phyloP scores from a whole-genome alignment of 768 basidiomycete genomes.

The Hygrocybe coccinea region DNA sequence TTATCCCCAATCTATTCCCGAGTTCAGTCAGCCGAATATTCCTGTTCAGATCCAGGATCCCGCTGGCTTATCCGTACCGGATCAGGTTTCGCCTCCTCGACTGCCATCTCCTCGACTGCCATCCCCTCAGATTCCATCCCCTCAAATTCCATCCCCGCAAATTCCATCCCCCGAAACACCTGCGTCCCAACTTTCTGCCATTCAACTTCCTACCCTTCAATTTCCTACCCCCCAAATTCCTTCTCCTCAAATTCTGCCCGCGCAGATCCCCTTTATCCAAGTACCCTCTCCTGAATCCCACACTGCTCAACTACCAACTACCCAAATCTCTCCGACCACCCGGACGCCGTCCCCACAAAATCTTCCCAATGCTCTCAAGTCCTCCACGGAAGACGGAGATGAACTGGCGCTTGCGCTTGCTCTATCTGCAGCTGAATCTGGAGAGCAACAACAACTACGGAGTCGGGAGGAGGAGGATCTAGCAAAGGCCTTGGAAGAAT shows the following conservation, averaged over 20 bases:
- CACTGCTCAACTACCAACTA: background rate
- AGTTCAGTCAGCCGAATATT: background rate
- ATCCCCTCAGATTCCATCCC: background rate
- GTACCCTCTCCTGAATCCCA: background rate
- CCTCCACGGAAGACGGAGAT: background rate
- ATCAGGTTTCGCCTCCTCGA: background rate
- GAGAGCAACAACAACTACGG: slow-evolving; percentile 27
- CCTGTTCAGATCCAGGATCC: background rate
- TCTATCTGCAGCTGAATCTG: slow-evolving; percentile 46
- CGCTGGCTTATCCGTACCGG: too few species aligned
- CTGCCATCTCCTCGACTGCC: background rate
- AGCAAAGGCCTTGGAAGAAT: slow-evolving; percentile 56
- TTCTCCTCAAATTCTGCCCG: background rate
- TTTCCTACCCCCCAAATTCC: background rate
- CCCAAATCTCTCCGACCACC: background rate
- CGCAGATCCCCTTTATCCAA: background rate
- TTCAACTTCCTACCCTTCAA: background rate
- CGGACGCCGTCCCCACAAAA: background rate
- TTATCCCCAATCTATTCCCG: background rate
- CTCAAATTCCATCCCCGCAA: background rate
- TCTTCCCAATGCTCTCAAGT: background rate
- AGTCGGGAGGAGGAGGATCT: slow-evolving; percentile 63
- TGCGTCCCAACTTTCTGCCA: too few species aligned
- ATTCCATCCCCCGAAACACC: too few species aligned
- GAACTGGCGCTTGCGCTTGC: slow-evolving; percentile 31